Evolutionary conservation across 257 asterid species (phyloP).

Genomic region (Asclepias syriaca): DNA sequence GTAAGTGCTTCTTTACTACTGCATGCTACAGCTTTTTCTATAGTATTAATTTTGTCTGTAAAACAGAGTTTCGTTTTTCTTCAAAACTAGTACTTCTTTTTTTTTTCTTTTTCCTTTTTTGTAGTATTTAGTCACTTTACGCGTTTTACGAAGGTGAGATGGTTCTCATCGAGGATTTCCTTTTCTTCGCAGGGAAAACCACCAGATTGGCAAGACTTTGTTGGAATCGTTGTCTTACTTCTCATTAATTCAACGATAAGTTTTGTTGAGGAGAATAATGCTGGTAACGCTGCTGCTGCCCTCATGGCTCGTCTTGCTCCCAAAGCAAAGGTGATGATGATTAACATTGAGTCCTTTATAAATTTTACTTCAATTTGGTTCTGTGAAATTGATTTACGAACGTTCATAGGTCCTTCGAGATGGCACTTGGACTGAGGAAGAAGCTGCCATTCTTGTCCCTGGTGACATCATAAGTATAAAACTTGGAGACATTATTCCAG

Average conservation of each 20-base stretch:
- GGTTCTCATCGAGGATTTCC: not conserved
- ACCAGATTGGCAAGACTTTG: constrained; percentile 17
- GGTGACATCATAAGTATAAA: constrained; percentile 78
- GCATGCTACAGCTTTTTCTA: not conserved
- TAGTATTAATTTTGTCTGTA: not conserved
- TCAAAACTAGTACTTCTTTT: not conserved
- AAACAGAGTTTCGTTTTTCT: not conserved
- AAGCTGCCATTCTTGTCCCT: constrained; percentile 70
- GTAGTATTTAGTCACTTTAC: not conserved
- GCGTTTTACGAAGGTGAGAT: not conserved
- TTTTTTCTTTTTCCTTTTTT: not conserved
- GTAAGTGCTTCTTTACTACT: constrained; percentile 1
- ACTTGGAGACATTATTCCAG: constrained; percentile 75
- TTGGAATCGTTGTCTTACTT: constrained; percentile 7
- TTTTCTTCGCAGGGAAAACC: constrained; percentile 10
- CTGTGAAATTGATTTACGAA: not conserved
- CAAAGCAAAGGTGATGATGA: constrained; percentile 11
- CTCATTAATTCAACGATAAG: constrained; percentile 11
- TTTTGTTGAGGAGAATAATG: constrained; percentile 15
- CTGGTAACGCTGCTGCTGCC: constrained; percentile 17
- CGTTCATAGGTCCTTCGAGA: constrained; percentile 51
- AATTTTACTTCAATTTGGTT: not conserved
- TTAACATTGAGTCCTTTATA: not conserved
- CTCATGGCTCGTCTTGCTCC: constrained; percentile 17
- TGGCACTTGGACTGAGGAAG: constrained; percentile 74